These are phyloP conservation scores for Ballota nigra DNA, from an alignment of 257 asterid genomes.

Conservation along the genomic window DNA sequence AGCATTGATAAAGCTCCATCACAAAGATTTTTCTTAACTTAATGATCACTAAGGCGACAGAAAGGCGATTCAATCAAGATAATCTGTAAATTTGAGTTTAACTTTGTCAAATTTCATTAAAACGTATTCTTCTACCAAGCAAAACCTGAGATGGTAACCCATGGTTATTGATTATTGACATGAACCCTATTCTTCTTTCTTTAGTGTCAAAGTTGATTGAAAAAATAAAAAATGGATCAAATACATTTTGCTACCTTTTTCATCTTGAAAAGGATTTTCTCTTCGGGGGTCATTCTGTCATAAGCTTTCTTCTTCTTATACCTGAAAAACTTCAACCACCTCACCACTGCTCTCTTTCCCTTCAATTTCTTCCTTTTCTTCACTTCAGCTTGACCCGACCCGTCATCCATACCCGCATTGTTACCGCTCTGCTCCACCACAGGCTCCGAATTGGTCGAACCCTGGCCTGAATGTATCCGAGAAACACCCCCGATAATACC, in stretches of 20 bases:
- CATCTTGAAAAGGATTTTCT: conserved; percentile 66
- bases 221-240: not conserved
- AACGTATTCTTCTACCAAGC: not conserved
- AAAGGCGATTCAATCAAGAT: not conserved
- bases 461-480: conserved; percentile 46
- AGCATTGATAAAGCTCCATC: not conserved
- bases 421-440: conserved; percentile 35
- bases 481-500: conserved; percentile 34
- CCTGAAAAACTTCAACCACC: conserved; percentile 87
- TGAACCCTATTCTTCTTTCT: not conserved
- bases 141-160: not conserved
- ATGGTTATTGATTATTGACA: not conserved
- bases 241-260: conserved; percentile 44
- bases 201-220: not conserved
- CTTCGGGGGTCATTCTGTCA: conserved; percentile 76
- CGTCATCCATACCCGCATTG: too few relatives aligned
- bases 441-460: conserved; percentile 32
- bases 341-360: conserved; percentile 87
- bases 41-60: not conserved
- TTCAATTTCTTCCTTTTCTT: conserved; percentile 78
- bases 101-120: not conserved
- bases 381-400: conserved; percentile 37
- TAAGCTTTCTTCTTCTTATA: conserved; percentile 77
- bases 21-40: not conserved
- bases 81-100: not conserved